phyloP scores from a whole-genome alignment of 73 alveolate species.

The Symbiodinium pilosum region DNA sequence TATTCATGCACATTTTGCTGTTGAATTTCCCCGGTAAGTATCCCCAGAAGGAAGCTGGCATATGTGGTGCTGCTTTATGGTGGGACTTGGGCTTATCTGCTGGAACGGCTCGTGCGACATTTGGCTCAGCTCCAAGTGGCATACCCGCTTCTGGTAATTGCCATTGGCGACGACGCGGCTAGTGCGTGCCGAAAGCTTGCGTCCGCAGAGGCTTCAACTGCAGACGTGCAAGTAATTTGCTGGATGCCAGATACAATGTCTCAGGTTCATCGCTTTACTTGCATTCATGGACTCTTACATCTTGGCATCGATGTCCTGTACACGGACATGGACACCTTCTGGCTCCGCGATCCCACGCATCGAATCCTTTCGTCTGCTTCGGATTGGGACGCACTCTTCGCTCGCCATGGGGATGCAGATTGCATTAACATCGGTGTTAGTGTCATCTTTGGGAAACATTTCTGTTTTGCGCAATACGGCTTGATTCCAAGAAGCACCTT shows the following conservation, averaged over 20 bases:
- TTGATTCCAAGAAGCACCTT: too few relatives aligned
- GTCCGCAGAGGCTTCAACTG: neutral
- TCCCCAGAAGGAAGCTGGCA: neutral
- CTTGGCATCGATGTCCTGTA: constrained; percentile 17
- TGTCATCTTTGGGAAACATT: too few relatives aligned
- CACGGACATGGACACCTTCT: constrained; percentile 34
- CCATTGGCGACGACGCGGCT: neutral
- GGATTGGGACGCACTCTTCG: constrained; percentile 30
- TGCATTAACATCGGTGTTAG: constrained; percentile 47
- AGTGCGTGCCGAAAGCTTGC: neutral
- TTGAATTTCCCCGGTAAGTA: too few relatives aligned
- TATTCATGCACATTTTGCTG: too few relatives aligned
- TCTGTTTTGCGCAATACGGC: too few relatives aligned
- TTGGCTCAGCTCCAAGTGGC: neutral
- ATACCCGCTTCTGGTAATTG: neutral
- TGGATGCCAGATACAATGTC: neutral
- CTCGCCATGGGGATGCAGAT: constrained; percentile 44
- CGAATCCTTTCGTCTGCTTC: neutral
- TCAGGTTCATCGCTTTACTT: constrained; percentile 26
- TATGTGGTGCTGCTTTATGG: neutral
- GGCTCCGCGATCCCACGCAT: constrained; percentile 17
- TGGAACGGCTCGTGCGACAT: neutral
- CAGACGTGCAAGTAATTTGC: neutral
- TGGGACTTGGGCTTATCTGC: neutral
- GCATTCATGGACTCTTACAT: constrained; percentile 1